A percentile compares a stretch with the other conserved stretches of the same genome.
Evolutionary conservation across 1,139 yeast species (phyloP).

Genomic region (Scheffersomyces cryptocercus): DNA sequence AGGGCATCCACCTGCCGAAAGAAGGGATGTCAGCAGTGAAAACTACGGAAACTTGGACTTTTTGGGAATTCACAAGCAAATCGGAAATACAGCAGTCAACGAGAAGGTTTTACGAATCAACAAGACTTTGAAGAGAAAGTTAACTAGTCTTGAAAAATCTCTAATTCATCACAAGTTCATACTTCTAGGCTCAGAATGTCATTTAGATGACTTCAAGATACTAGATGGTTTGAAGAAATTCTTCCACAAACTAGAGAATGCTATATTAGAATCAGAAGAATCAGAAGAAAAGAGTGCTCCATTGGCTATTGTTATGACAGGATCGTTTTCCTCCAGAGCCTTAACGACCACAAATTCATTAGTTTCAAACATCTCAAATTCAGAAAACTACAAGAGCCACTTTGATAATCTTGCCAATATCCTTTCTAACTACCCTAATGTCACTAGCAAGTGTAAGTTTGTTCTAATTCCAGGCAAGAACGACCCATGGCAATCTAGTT

Average conservation of each 20-base stretch:
- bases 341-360: constrained; percentile 49
- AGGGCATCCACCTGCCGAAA: constrained; percentile 89
- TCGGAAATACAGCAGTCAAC: constrained; percentile 13
- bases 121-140: constrained; percentile 53
- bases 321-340: constrained; percentile 70
- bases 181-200: constrained; percentile 73
- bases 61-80: constrained; percentile 56
- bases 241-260: constrained; percentile 49
- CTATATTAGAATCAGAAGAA: constrained; percentile 39
- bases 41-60: constrained; percentile 81
- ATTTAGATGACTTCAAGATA: constrained; percentile 52
- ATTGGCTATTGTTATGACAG: constrained; percentile 46
- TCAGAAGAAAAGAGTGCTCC: constrained; percentile 43
- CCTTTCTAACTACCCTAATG: constrained; percentile 34
- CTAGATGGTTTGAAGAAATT: constrained; percentile 64
- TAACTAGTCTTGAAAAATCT: constrained; percentile 58
- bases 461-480: constrained; percentile 83
- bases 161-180: constrained; percentile 58
- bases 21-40: constrained; percentile 62
- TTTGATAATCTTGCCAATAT: constrained; percentile 72
- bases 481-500: constrained; percentile 89
- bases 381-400: constrained; percentile 62
- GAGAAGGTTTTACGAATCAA: constrained; percentile 53
- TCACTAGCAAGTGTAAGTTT: constrained; percentile 42
- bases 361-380: constrained; percentile 42